phyloP scores from a whole-genome alignment of 805 yeast genomes.

The Candida quercuum region DNA sequence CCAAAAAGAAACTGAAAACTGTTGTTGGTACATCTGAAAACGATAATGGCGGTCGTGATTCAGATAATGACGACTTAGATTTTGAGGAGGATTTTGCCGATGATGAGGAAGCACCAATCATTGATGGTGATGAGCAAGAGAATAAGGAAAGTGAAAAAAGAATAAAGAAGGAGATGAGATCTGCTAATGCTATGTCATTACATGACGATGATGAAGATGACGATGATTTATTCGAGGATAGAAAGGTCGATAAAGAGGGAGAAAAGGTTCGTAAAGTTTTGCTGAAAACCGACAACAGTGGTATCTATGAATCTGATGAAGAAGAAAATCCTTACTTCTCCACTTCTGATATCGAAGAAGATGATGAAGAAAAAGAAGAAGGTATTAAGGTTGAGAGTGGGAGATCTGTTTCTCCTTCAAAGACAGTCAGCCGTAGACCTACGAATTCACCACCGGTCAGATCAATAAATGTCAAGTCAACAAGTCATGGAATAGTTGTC shows the following conservation, averaged over 20 bases:
- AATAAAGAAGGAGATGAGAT: constrained; percentile 78
- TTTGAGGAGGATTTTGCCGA: constrained; percentile 97
- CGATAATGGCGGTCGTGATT: constrained; percentile 45
- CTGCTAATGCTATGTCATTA: constrained; percentile 65
- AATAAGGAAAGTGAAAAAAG: constrained; percentile 82
- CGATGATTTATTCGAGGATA: constrained; percentile 63
- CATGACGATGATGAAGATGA: constrained; percentile 60
- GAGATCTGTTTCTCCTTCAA: constrained; percentile 19
- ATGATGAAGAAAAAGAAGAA: constrained; percentile 34
- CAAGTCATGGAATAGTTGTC: constrained; percentile 49
- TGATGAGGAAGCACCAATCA: constrained; percentile 97
- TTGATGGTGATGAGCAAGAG: constrained; percentile 95
- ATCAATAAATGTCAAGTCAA: constrained; percentile 38
- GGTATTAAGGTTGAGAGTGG: constrained; percentile 34
- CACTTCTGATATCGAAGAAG: constrained; percentile 61
- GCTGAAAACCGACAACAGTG: constrained; percentile 80
- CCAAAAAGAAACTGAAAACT: constrained; percentile 40
- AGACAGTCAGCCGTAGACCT: constrained; percentile 11
- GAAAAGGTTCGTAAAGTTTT: constrained; percentile 78
- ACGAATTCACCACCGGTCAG: constrained; percentile 20
- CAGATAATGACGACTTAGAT: constrained; percentile 89
- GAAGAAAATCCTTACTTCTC: constrained; percentile 80
- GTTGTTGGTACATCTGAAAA: constrained; percentile 37
- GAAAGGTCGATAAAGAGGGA: constrained; percentile 88
- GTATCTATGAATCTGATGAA: constrained; percentile 69